These are phyloP conservation scores for Yamadazyma songkhlaensis DNA, from an alignment of 1,139 yeast genomes.

Conservation along the genomic window DNA sequence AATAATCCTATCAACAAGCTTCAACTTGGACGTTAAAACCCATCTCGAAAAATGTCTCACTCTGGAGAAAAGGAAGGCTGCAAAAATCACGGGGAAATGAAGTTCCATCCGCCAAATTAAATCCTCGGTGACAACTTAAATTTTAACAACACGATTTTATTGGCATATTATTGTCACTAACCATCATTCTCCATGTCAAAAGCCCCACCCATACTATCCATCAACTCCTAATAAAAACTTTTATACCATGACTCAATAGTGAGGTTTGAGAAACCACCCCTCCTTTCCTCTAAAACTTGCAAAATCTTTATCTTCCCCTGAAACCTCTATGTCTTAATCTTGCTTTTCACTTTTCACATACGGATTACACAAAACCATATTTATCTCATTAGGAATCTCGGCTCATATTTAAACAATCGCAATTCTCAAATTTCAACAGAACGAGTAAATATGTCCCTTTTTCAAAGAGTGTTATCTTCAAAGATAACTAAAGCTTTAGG, in stretches of 20 bases:
- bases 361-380: no score
- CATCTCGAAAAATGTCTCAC: no score
- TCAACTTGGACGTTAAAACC: no score
- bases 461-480: constrained; percentile 16
- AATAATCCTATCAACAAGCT: no score
- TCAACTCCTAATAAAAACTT: no score
- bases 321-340: no score
- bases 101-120: not conserved
- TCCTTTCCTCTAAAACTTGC: no score
- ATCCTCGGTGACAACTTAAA: constrained; percentile 1
- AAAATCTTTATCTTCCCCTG: no score
- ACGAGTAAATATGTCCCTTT: constrained; percentile 3
- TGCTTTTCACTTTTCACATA: no score
- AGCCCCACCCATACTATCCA: no score
- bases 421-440: constrained; percentile 4
- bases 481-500: constrained; percentile 31
- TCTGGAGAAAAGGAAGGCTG: not conserved
- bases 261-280: not conserved
- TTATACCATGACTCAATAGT: not conserved
- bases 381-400: not conserved
- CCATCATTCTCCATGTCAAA: no score
- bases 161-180: not conserved
- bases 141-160: not conserved
- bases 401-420: constrained; percentile 4
- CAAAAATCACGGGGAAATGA: not conserved